Percentiles rank a stretch among this genome's conserved stretches.
phyloP scores from a whole-genome alignment of 1,139 yeast genomes.

The Taphrina communis region DNA sequence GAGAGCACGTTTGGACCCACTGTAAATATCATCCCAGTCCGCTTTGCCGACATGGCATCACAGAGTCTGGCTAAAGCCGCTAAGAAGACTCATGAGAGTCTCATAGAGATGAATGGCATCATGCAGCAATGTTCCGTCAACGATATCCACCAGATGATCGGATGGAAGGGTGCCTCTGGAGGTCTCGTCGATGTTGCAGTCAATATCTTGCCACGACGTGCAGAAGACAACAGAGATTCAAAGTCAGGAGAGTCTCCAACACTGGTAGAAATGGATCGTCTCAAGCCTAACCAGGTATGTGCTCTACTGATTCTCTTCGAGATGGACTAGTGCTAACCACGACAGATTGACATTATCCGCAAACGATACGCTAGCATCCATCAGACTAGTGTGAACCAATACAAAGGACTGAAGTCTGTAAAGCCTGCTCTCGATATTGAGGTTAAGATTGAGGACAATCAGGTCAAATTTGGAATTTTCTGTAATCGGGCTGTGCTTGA shows the following conservation, averaged over 20 bases:
- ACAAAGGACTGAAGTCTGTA: background rate
- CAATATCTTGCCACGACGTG: slow-evolving; percentile 25
- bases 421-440: slow-evolving; percentile 44
- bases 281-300: slow-evolving; percentile 6
- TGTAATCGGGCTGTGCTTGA: background rate
- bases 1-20: slow-evolving; percentile 45
- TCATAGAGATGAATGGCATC: slow-evolving; percentile 29
- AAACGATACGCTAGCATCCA: slow-evolving; percentile 12
- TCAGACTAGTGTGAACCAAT: slow-evolving; percentile 5
- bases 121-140: slow-evolving; percentile 26
- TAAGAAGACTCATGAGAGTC: slow-evolving; percentile 4
- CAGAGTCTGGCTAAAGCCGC: slow-evolving; percentile 22
- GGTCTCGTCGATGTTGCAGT: slow-evolving; percentile 25
- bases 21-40: slow-evolving; percentile 47
- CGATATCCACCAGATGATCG: background rate
- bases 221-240: background rate
- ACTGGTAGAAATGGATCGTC: background rate
- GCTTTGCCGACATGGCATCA: slow-evolving; percentile 16
- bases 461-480: slow-evolving; percentile 45
- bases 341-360: slow-evolving; percentile 2
- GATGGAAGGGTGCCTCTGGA: slow-evolving; percentile 12
- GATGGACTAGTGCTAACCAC: background rate
- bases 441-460: slow-evolving; percentile 44
- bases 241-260: too few relatives aligned
- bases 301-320: background rate